Base-by-base conservation (phyloP, 495 filamentous ascomycete species). In the Penicillium coffeae region DNA sequence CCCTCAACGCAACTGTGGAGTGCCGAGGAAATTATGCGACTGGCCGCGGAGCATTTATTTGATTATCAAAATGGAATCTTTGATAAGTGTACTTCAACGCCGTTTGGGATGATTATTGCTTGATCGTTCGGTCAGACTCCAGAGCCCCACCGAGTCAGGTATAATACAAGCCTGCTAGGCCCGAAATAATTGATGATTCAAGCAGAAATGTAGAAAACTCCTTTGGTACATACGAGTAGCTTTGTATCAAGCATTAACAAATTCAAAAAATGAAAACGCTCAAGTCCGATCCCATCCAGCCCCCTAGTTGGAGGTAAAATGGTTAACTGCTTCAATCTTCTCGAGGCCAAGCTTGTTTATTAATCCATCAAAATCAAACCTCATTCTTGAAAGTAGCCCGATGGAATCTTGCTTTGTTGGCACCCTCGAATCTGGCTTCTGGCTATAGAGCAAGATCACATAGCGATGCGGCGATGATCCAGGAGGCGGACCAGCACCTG, bases 1-100 rank as follows among this genome's bases (percentile, higher is more conserved):
- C 59, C 56, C 22, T 3, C 48, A 38, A 52, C 59, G 59, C 56
- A 44, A 60, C 60, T 50, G 39, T 42, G 46, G 55, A 49, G 50
- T 30, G 20, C 13, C 14, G 1, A 13, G 25, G 6, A 44, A 27
- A 40, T 40, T 7, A 9, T 21, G 15, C 32, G 38, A 40, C 25
- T 30, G 25, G 25, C 25, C 25, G 25, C 25, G 25, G 25, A 30
- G 38, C 14, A 40, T 18, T 21, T 21, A 21, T 21, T 13, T 38
- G 14, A 47, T 21, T 18, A 10, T 30, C 25, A 5, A 30, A 30
- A 30, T 30, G 25, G 25, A 10, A 10, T 10, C 10, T 10, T 30
- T 30, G 25, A 30, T 30, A 30, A 30, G 25, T 10, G 10, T 30
- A 20, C 5, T 4, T 14, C 35, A 30, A 30, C 25, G 25, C 25